Evolutionary conservation across 2,329 filamentous ascomycete genomes (phyloP).

Genomic region (Venturia aucupariae): DNA sequence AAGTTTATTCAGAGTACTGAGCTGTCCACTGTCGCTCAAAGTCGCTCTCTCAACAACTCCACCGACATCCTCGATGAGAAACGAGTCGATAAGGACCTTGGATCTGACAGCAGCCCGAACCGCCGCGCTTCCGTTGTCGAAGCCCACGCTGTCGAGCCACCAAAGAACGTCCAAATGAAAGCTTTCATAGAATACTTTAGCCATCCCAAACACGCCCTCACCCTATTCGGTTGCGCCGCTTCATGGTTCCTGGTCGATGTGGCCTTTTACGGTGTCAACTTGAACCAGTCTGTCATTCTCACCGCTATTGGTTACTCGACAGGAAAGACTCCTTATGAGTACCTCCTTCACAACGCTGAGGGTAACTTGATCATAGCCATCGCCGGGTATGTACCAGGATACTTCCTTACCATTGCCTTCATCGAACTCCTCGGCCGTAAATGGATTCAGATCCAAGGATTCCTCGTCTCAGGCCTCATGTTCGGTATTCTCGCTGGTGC

Average conservation of each 20-base stretch:
- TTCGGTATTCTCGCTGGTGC: slow-evolving; percentile 26
- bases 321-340: slow-evolving; percentile 24
- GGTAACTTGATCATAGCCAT: slow-evolving; percentile 28
- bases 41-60: slow-evolving; percentile 13
- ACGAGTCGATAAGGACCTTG: not conserved
- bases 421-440: slow-evolving; percentile 21
- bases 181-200: slow-evolving; percentile 20
- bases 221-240: slow-evolving; percentile 16
- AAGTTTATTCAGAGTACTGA: slow-evolving; percentile 21
- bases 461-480: slow-evolving; percentile 19
- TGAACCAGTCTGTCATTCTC: slow-evolving; percentile 28
- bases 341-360: slow-evolving; percentile 27
- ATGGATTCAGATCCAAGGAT: slow-evolving; percentile 20
- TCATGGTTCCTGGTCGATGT: slow-evolving; percentile 28
- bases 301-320: slow-evolving; percentile 25
- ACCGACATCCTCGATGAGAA: not conserved
- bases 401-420: slow-evolving; percentile 22
- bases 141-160: slow-evolving; percentile 16
- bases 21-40: slow-evolving; percentile 17
- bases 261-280: slow-evolving; percentile 28
- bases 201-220: slow-evolving; percentile 18
- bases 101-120: not conserved
- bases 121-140: slow-evolving; percentile 14
- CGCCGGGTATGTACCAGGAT: slow-evolving; percentile 24
- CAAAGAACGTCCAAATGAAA: slow-evolving; percentile 23